Evolutionary conservation across 176 grass and related monocot genomes (phyloP), one percentile per base, ranked within the genome.

Genomic region (Triticum monococcum): DNA sequence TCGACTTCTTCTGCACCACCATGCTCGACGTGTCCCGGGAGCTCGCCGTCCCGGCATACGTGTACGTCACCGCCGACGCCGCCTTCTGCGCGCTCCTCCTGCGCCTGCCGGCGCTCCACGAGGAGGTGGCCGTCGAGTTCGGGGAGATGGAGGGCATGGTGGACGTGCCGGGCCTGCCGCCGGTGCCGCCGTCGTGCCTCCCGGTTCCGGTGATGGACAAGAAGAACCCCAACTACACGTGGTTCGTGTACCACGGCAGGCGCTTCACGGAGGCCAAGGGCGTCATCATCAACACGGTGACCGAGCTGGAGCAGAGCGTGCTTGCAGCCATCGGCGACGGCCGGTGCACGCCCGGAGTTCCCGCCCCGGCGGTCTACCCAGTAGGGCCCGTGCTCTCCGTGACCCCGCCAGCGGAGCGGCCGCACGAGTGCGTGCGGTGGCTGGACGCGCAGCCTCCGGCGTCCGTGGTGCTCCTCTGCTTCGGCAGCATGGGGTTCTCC

Each of bases 381-480:
- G n/a, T 73, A 13, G 70, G 70, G n/a, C 70, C 70, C 12, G 70
- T 73, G 70, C n/a, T 45, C n/a, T 25, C 70, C 70, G 1, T 46
- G n/a, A 12, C 7, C 12, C n/a, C 38, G 6, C 38, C 38, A 8
- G 22, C 12, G 38, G 70, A 73, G 37, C 11, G 24, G 70, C 38
- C 70, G 38, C 70, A 72, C 70, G 70, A 45, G 23, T 73, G 70
- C 70, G 70, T 73, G n/a, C 70, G 70, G n/a, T 73, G 70, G 70
- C 70, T 73, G n/a, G 70, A 73, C 70, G 38, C n/a, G 70, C 70
- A 73, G n/a, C 70, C 70, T 45, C 70, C n/a, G 22, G 70, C 70
- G 5, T 73, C 70, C 38, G 70, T 73, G 2, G 70, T 73, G 12
- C 12, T 73, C n/a, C 70, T 73, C 70, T 73, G 70, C 1, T 73